Evolutionary conservation across 495 filamentous ascomycete species (phyloP).

Genomic region (Podospora anserina): DNA sequence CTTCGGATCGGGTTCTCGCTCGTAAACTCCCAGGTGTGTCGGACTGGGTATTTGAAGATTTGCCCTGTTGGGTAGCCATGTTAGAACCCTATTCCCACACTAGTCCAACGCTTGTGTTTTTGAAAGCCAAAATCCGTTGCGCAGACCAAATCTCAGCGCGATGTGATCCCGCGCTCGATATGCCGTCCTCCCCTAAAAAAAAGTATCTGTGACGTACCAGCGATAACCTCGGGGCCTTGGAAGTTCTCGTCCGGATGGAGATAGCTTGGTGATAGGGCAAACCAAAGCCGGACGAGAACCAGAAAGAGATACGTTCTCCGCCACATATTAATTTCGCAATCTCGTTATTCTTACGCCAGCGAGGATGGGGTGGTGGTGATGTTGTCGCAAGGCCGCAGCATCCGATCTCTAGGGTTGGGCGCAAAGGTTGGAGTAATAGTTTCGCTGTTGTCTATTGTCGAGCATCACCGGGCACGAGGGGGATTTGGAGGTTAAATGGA

Average conservation of each 20-base stretch:
- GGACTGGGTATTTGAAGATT: slow-evolving; percentile 82
- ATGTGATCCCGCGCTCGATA: not conserved
- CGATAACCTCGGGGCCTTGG: slow-evolving; percentile 94
- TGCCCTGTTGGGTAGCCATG: slow-evolving; percentile 55
- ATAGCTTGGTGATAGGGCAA: slow-evolving; percentile 91
- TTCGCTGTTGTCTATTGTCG: not conserved
- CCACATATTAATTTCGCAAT: slow-evolving; percentile 63
- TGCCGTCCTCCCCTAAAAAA: not conserved
- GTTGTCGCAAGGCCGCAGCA: slow-evolving; percentile 19
- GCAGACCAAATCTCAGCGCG: not conserved
- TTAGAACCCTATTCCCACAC: not conserved
- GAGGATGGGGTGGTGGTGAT: not conserved
- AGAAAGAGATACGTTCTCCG: slow-evolving; percentile 83
- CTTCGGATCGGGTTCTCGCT: slow-evolving; percentile 81
- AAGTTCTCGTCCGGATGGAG: slow-evolving; percentile 98
- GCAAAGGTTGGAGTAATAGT: slow-evolving; percentile 11
- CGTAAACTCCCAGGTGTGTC: slow-evolving; percentile 93
- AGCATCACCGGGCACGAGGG: slow-evolving; percentile 18
- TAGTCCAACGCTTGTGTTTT: not conserved
- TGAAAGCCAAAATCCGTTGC: not conserved
- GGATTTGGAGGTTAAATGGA: not conserved
- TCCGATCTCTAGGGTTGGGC: slow-evolving; percentile 18
- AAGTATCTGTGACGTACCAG: slow-evolving; percentile 59
- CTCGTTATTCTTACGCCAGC: slow-evolving; percentile 4
- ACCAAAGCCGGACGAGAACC: slow-evolving; percentile 83